These are phyloP conservation scores for Lentinula aciculospora DNA, from an alignment of 768 basidiomycete species.

Conservation along the genomic window DNA sequence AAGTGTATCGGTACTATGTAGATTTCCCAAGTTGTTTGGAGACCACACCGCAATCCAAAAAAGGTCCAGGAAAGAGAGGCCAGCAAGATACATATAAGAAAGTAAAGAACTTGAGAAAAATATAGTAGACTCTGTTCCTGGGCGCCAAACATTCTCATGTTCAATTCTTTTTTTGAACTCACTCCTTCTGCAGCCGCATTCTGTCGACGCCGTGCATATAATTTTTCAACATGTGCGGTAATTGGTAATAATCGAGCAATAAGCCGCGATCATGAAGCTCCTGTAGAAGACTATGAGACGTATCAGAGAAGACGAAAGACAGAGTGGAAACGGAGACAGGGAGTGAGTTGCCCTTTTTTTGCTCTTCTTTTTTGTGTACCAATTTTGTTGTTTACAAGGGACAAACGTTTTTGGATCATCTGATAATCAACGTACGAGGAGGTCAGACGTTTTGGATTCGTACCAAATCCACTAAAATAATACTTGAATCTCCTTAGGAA, in stretches of 20 bases:
- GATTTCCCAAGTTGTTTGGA: too few species aligned
- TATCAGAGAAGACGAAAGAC: conserved; percentile 48
- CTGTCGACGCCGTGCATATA: background rate
- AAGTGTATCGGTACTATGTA: too few species aligned
- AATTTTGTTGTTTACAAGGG: conserved; percentile 39
- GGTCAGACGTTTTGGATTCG: conserved; percentile 37
- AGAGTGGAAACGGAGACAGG: conserved; percentile 73
- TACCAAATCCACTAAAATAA: background rate
- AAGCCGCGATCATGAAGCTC: conserved; percentile 12
- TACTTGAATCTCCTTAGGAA: conserved; percentile 42
- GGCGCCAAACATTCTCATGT: background rate
- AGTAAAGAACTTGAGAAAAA: too few species aligned
- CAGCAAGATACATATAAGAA: too few species aligned
- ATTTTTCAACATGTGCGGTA: background rate
- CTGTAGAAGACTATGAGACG: conserved; percentile 27
- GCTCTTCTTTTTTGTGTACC: background rate
- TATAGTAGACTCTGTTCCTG: background rate
- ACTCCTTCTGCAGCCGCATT: background rate
- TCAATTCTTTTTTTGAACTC: background rate
- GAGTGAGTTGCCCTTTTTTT: conserved; percentile 33
- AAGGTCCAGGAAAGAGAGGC: too few species aligned
- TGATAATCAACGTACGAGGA: conserved; percentile 71
- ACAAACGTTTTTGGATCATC: conserved; percentile 76
- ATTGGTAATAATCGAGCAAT: background rate
- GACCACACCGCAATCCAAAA: too few species aligned